Evolutionary conservation across 805 yeast species (phyloP).

Genomic region (Candida pseudoglaebosa): DNA sequence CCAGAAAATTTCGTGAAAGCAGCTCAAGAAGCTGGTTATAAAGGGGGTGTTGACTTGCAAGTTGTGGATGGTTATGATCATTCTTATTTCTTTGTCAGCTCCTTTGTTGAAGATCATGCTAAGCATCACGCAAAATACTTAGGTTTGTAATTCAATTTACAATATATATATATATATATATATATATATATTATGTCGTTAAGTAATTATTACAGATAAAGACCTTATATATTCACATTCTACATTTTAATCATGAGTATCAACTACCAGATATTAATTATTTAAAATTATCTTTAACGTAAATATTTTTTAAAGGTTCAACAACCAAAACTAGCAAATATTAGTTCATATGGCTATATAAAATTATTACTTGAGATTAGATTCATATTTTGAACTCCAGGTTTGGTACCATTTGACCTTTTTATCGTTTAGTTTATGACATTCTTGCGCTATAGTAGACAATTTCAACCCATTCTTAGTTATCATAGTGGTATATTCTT

Average conservation of each 20-base stretch:
- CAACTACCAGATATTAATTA: slow-evolving; percentile 7
- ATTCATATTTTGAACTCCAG: slow-evolving; percentile 41
- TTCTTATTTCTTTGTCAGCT: slow-evolving; percentile 78
- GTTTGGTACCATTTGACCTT: slow-evolving; percentile 57
- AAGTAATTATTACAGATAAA: too few species aligned
- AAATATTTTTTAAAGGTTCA: too few species aligned
- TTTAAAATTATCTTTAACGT: background rate
- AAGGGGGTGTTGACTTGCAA: slow-evolving; percentile 55
- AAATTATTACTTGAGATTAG: background rate
- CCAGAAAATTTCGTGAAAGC: slow-evolving; percentile 70
- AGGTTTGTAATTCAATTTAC: slow-evolving; percentile 19
- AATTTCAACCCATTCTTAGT: slow-evolving; percentile 24
- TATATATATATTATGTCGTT: too few species aligned
- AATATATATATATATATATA: background rate
- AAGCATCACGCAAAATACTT: slow-evolving; percentile 76
- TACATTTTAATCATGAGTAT: too few species aligned
- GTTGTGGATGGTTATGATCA: slow-evolving; percentile 86
- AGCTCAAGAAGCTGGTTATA: slow-evolving; percentile 53
- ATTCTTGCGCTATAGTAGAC: slow-evolving; percentile 36
- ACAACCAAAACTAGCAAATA: too few species aligned
- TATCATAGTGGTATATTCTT: slow-evolving; percentile 19
- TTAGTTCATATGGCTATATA: too few species aligned
- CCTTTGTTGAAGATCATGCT: slow-evolving; percentile 80
- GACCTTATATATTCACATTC: too few species aligned
- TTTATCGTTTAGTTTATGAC: slow-evolving; percentile 48